Evolutionary conservation across 2,329 filamentous ascomycete species (phyloP).

Genomic region (Claviceps fusiformis): DNA sequence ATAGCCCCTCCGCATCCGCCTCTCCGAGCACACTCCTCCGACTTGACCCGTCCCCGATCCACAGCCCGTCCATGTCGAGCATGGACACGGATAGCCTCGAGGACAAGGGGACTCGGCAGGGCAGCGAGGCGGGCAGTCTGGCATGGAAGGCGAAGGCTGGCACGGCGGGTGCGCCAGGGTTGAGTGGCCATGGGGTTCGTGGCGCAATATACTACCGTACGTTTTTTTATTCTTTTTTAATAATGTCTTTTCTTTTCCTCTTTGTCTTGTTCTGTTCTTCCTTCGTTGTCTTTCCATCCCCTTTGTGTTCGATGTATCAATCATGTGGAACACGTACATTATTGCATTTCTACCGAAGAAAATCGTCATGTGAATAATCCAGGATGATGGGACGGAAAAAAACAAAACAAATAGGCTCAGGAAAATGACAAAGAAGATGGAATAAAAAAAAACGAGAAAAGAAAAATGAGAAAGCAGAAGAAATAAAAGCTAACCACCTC

Average conservation of each 20-base stretch:
- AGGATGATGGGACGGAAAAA: too few relatives aligned
- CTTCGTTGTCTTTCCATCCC: too few relatives aligned
- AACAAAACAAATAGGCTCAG: too few relatives aligned
- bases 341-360: too few relatives aligned
- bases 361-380: too few relatives aligned
- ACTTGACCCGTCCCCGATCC: constrained; percentile 73
- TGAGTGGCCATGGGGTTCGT: constrained; percentile 36
- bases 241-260: neutral
- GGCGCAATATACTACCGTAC: constrained; percentile 64
- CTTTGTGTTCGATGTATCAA: too few relatives aligned
- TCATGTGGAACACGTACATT: too few relatives aligned
- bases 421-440: too few relatives aligned
- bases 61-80: constrained; percentile 26
- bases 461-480: neutral
- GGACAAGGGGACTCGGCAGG: constrained; percentile 7
- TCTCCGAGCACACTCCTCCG: constrained; percentile 54
- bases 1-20: constrained; percentile 16
- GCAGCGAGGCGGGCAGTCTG: constrained; percentile 17
- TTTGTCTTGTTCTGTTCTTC: neutral
- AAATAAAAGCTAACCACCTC: neutral
- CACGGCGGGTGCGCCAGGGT: constrained; percentile 31
- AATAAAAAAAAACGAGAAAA: neutral
- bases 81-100: constrained; percentile 17
- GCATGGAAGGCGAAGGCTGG: constrained; percentile 29
- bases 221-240: constrained; percentile 15